phyloP scores from a whole-genome alignment of 345 rosid species.

The Bruguiera parviflora region DNA sequence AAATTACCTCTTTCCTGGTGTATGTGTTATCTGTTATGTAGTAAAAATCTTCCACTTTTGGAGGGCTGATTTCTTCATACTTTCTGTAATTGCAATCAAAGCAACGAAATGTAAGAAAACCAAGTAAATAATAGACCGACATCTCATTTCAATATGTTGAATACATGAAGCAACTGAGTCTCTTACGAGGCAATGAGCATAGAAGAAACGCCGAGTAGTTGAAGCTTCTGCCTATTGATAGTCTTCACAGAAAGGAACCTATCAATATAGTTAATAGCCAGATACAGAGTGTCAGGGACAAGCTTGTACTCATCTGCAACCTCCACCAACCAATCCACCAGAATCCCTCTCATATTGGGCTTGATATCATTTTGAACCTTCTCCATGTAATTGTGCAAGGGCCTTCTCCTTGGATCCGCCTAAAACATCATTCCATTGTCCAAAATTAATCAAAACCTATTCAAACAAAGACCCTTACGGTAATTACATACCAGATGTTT shows the following conservation, averaged over 20 bases:
- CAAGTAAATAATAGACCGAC: not conserved
- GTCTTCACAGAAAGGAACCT: conserved; percentile 50
- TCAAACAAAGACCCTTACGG: not conserved
- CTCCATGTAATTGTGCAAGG: conserved; percentile 62
- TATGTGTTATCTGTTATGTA: conserved; percentile 65
- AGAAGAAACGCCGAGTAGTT: conserved; percentile 71
- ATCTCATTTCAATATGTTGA: not conserved
- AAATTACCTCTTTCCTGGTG: conserved; percentile 46
- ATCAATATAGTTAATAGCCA: conserved; percentile 54
- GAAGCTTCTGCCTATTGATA: conserved; percentile 57
- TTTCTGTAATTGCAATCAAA: conserved; percentile 44
- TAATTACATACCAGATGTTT: too few species aligned
- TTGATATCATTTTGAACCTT: conserved; percentile 61
- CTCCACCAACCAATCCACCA: conserved; percentile 88
- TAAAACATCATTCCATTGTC: conserved; percentile 14
- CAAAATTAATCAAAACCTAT: not conserved
- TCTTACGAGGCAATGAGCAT: conserved; percentile 91
- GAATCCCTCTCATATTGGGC: conserved; percentile 64
- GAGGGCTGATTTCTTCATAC: conserved; percentile 70
- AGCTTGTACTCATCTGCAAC: conserved; percentile 80
- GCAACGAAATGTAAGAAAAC: not conserved
- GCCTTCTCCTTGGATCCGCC: conserved; percentile 56
- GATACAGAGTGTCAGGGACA: conserved; percentile 51
- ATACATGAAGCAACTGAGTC: not conserved
- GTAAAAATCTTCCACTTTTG: conserved; percentile 65